Evolutionary conservation across 192 early-diverging fungal species (phyloP).

Genomic region (Dissophora globulifera): DNA sequence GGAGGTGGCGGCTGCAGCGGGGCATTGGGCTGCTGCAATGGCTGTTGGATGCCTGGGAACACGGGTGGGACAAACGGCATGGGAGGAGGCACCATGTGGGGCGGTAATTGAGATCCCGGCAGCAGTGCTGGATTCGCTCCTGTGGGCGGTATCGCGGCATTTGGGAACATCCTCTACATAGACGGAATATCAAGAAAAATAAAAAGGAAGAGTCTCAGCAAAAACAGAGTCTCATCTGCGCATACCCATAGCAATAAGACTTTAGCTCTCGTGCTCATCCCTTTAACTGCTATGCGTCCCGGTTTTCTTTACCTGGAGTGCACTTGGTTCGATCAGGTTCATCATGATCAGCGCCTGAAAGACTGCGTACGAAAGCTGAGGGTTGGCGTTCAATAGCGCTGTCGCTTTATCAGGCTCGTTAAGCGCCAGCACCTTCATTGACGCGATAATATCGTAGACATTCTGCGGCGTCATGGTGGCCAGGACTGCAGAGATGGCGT

Average conservation of each 20-base stretch:
- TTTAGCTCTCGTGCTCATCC: too few relatives aligned
- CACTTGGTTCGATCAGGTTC: constrained; percentile 77
- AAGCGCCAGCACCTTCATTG: constrained; percentile 39
- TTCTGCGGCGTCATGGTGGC: constrained; percentile 34
- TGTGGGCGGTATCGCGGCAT: constrained; percentile 35
- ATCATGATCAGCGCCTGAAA: constrained; percentile 84
- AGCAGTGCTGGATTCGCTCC: constrained; percentile 1
- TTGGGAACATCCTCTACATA: constrained; percentile 16
- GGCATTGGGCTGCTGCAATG: not conserved
- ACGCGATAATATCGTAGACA: constrained; percentile 28
- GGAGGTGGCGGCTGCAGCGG: not conserved
- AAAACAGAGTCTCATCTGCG: too few relatives aligned
- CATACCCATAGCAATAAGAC: too few relatives aligned
- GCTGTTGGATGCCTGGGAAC: not conserved
- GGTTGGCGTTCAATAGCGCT: constrained; percentile 72
- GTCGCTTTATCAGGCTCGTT: constrained; percentile 69
- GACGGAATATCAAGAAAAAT: too few relatives aligned
- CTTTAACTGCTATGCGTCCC: too few relatives aligned
- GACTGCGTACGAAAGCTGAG: constrained; percentile 83
- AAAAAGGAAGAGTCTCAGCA: too few relatives aligned
- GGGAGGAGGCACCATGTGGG: constrained; percentile 18
- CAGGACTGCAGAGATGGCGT: constrained; percentile 30
- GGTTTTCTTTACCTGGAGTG: constrained; percentile 58
- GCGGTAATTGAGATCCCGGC: constrained; percentile 10
- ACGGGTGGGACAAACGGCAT: not conserved